Evolutionary conservation across 345 rosid species (phyloP), one percentile per base, ranked within the genome.

Genomic region (Citrus sp.): DNA sequence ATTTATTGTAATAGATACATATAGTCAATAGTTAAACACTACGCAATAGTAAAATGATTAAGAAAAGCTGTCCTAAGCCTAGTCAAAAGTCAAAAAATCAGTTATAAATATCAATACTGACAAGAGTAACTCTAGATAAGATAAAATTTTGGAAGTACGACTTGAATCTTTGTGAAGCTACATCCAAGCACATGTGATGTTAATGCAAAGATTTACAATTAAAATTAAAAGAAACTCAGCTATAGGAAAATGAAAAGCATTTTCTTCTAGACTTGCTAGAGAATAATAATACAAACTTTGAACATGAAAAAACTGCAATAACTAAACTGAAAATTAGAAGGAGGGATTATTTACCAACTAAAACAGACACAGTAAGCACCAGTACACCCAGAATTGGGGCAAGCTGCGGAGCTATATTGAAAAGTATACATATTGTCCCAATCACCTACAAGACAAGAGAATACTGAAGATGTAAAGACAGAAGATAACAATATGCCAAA

Each of bases 361-460:
- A 90, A 84, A 86, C 67, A 56, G 97, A 95, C 55, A 95, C 93
- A 27, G 92, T 82, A 42, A 95, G 90, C 90, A 90, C 85, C 80
- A 95, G 83, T 18, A 89, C 38, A 28, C 95, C 99, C 58, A 95
- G 87, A 82, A 93, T 87, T 37, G 99, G 99, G 7, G 99, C 98
- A 76, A 93, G 92, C 80, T 90, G 97, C 6, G 99, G 97, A 70
- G 99, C 90, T 12, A 95, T 80, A 63, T 87, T 69, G 81, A 95
- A 95, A 8, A 92, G 83, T 79, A 93, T 93, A 92, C 87, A 90
- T 55, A 92, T 82, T 25, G 97, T 92, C 78, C 99, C 98, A 60
- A 87, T 76, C 49, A 92, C 96, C 97, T 95, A 77, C 79, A 87
- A 79, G 79, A 75, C 73, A 16, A 79, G 28, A 73, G 37, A 42